Base-by-base conservation (phyloP, 2,329 filamentous ascomycete species). In the Colletotrichum siamense region DNA sequence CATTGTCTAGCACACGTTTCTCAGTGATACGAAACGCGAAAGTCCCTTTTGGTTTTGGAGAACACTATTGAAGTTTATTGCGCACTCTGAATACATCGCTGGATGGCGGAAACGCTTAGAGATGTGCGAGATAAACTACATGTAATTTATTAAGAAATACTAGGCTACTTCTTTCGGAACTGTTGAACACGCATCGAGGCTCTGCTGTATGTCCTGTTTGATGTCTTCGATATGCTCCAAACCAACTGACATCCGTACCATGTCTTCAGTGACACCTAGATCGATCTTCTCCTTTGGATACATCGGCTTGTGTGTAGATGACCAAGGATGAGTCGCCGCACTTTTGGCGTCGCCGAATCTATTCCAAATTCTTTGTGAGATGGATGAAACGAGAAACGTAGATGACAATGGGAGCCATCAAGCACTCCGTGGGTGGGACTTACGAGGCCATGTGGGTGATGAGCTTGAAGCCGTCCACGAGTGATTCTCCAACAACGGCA, bases 1-100 rank as follows among this genome's bases (percentile, higher is more conserved):
- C 8, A 6, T 44, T 2, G 0, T 44, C 8, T 44, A 10, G 1
- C 5, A 44, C 16, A 18, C 0, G 0, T 3, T 10, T 18, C 8
- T 18, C 36, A 18, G 36, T 44, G 36, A 6, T 3, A 10, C 16
- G 16, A 44, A 2, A 18, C 8, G 36, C 10, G 36, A 6, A 10
- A 44, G 16, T 2, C 2, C 16, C 2, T 1, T 44, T 1, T 44
- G 16, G 16, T 18, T 44, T 18, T 3, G 2, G 16, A 5, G 16
- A 5, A 44, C 16, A 44, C 8, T 10, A 6, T 18, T 44, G 16
- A 44, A 44, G 16, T 44, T 44, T 3, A 10, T 44, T 8, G 5
- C 8, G 36, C 1, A 16, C 2, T 18, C 8, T 44, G 36, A 3
- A 10, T 0, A 8, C 16, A 18, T 9, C n/a, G 36, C 36, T 18